phyloP scores from a whole-genome alignment of 2,329 filamentous ascomycete species.

The Zymoseptoria ardabiliae region DNA sequence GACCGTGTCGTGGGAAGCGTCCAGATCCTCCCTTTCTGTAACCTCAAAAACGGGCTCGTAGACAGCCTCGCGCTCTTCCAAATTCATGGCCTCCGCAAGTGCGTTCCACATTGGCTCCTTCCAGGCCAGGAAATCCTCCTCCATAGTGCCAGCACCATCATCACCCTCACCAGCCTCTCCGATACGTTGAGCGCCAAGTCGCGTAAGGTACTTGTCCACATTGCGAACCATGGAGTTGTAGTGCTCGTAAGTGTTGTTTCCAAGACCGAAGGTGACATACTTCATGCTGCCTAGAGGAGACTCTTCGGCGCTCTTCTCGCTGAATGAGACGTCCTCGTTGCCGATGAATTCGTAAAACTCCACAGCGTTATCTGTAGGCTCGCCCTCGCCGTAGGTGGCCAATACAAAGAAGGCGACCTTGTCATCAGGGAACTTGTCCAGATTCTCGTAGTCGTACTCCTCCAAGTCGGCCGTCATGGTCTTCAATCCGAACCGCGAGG shows the following conservation, averaged over 20 bases:
- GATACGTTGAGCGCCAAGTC: conserved; percentile 75
- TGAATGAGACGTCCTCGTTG: conserved; percentile 73
- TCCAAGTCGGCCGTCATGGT: conserved; percentile 98
- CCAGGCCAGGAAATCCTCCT: conserved; percentile 98
- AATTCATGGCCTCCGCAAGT: conserved; percentile 70
- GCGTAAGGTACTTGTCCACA: conserved; percentile 71
- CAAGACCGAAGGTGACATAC: conserved; percentile 91
- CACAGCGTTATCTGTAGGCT: conserved; percentile 96
- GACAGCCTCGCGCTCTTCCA: conserved; percentile 91
- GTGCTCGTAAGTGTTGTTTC: conserved; percentile 99
- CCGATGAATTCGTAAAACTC: conserved; percentile 97
- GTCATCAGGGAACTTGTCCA: conserved; percentile 80
- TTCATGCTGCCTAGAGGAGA: conserved; percentile 74
- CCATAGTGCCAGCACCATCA: conserved; percentile 97
- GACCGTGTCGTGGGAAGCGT: conserved; percentile 68
- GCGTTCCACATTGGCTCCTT: conserved; percentile 98
- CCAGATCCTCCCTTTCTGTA: conserved; percentile 58
- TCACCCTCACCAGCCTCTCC: conserved; percentile 90
- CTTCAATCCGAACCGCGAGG: conserved; percentile 89
- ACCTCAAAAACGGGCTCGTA: conserved; percentile 91
- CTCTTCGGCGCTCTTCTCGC: conserved; percentile 58
- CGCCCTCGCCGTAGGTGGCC: conserved; percentile 95
- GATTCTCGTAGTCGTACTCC: conserved; percentile 93
- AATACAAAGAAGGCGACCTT: conserved; percentile 93
- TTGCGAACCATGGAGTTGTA: conserved; percentile 98